Evolutionary conservation across 106 monocot genomes (phyloP).

Genomic region (Vanilla planifolia): DNA sequence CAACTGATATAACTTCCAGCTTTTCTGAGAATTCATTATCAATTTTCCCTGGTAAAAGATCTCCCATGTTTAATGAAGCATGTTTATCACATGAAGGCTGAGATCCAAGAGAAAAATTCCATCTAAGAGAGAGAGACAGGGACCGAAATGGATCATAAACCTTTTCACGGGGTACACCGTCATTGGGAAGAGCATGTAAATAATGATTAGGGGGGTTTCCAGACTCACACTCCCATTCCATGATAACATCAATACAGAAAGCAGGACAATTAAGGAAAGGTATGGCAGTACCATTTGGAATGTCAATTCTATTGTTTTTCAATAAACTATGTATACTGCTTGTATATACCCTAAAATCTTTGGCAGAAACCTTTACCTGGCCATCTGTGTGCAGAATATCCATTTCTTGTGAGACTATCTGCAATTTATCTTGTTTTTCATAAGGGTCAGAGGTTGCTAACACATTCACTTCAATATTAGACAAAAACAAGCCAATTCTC

Average conservation of each 20-base stretch:
- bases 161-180: conserved; percentile 54
- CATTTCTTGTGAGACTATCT: conserved; percentile 73
- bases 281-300: conserved; percentile 27
- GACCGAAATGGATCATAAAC: conserved; percentile 86
- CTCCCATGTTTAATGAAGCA: conserved; percentile 9
- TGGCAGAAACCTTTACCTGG: conserved; percentile 45
- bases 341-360: conserved; percentile 65
- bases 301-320: conserved; percentile 49
- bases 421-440: conserved; percentile 64
- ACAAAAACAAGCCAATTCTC: conserved; percentile 48
- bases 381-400: conserved; percentile 77
- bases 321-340: conserved; percentile 68
- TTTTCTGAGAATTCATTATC: conserved; percentile 21
- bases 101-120: conserved; percentile 55
- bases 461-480: conserved; percentile 55
- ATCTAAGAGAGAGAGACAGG: conserved; percentile 75
- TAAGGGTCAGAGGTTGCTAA: conserved; percentile 82
- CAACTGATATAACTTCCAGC: conserved; percentile 13
- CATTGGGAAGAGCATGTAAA: conserved; percentile 74
- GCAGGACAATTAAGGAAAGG: conserved; percentile 58
- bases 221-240: conserved; percentile 91
- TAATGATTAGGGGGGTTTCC: conserved; percentile 84
- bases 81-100: conserved; percentile 18
- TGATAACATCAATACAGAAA: conserved; percentile 61
- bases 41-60: conserved; percentile 14